Evolutionary conservation across 2,329 filamentous ascomycete genomes (phyloP).

Genomic region (Lecanicillium sp.): DNA sequence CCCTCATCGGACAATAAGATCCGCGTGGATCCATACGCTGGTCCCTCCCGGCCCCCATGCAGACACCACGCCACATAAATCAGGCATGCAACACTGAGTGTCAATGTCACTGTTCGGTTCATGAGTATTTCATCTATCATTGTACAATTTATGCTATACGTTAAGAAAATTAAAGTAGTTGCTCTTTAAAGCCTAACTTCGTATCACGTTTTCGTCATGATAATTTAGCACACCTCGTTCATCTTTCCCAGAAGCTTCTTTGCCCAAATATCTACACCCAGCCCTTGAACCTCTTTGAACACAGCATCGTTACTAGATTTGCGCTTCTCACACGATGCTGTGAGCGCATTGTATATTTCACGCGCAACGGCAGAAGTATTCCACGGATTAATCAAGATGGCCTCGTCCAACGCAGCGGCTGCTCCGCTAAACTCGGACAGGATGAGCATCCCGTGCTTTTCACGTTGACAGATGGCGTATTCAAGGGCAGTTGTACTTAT

Average conservation of each 20-base stretch:
- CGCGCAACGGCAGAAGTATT: slow-evolving; percentile 76
- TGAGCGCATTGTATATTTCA: slow-evolving; percentile 73
- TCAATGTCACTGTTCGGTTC: too few relatives aligned
- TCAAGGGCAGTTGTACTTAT: slow-evolving; percentile 98
- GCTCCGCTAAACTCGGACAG: slow-evolving; percentile 96
- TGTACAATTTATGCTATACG: too few relatives aligned
- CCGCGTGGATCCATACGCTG: too few relatives aligned
- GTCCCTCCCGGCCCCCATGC: too few relatives aligned
- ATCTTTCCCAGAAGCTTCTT: not conserved
- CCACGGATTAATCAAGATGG: slow-evolving; percentile 96
- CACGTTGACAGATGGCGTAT: slow-evolving; percentile 86
- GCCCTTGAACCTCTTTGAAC: slow-evolving; percentile 1
- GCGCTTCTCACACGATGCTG: slow-evolving; percentile 60
- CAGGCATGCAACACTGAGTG: too few relatives aligned
- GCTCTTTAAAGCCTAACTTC: too few relatives aligned
- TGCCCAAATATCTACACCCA: slow-evolving; percentile 6
- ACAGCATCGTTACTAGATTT: slow-evolving; percentile 48
- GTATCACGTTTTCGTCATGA: too few relatives aligned
- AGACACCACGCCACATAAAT: too few relatives aligned
- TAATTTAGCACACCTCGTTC: not conserved
- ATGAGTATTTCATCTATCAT: too few relatives aligned
- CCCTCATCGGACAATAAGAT: too few relatives aligned
- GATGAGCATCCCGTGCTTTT: slow-evolving; percentile 78
- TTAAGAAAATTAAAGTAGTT: too few relatives aligned
- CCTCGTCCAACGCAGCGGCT: slow-evolving; percentile 72